Percentiles rank a stretch among this genome's conserved stretches.
phyloP scores from a whole-genome alignment of 139 green algal species.

The Diplosphaera chodatii region DNA sequence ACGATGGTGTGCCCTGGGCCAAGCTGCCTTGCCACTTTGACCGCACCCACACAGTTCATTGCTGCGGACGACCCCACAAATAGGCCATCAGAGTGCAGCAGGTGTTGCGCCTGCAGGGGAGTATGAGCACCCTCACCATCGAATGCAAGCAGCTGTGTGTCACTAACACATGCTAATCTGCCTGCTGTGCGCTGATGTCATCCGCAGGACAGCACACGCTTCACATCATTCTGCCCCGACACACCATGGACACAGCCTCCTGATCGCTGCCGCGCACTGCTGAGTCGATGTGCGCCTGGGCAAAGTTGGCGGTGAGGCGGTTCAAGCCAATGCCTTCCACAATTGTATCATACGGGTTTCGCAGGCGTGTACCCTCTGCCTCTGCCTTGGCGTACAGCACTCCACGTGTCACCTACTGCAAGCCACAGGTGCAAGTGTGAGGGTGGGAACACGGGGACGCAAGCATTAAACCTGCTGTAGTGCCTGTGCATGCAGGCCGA shows the following conservation, averaged over 20 bases:
- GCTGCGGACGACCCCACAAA: constrained; percentile 82
- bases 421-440: background rate
- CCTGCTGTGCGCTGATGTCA: too few relatives aligned
- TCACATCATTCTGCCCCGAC: too few relatives aligned
- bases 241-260: constrained; percentile 72
- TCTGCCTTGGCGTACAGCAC: constrained; percentile 83
- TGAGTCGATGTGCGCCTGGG: constrained; percentile 53
- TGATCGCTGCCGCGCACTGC: constrained; percentile 75
- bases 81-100: constrained; percentile 85
- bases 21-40: constrained; percentile 74
- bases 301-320: constrained; percentile 88
- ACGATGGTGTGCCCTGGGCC: constrained; percentile 80
- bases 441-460: too few relatives aligned
- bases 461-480: too few relatives aligned
- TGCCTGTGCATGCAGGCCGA: too few relatives aligned
- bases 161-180: too few relatives aligned
- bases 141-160: too few relatives aligned
- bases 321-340: constrained; percentile 92
- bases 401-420: constrained; percentile 72
- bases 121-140: too few relatives aligned
- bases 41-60: constrained; percentile 87
- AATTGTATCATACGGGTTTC: constrained; percentile 92
- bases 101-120: constrained; percentile 63
- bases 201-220: too few relatives aligned
- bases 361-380: constrained; percentile 80